A percentile compares a stretch with the other conserved stretches of the same genome.
Conservation (phyloP, 2,329 filamentous ascomycete species). For the Cryphonectria parasitica region DNA sequence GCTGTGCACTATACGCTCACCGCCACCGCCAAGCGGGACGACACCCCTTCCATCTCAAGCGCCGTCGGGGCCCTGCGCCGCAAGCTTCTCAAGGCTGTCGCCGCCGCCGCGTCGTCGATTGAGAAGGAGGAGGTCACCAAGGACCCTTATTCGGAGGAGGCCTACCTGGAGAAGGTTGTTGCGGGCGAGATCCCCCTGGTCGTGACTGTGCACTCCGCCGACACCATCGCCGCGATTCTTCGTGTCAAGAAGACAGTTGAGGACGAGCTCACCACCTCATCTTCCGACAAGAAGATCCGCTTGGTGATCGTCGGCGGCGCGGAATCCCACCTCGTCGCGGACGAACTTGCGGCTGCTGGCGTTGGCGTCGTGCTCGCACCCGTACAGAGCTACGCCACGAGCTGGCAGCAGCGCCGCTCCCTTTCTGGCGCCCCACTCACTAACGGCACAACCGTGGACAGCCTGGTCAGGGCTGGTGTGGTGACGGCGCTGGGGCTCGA, state of each 20-base stretch:
- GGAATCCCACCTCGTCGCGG: slow-evolving; percentile 63
- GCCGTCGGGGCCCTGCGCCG: slow-evolving; percentile 55
- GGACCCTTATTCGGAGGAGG: slow-evolving; percentile 51
- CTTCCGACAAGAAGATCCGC: slow-evolving; percentile 42
- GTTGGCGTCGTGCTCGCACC: slow-evolving; percentile 66
- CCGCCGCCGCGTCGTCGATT: slow-evolving; percentile 33
- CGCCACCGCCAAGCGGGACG: slow-evolving; percentile 47
- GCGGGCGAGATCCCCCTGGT: slow-evolving; percentile 58
- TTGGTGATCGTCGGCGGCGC: slow-evolving; percentile 65
- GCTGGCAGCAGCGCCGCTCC: slow-evolving; percentile 66
- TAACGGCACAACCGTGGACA: slow-evolving; percentile 65
- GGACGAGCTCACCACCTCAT: slow-evolving; percentile 36
- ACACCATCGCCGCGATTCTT: slow-evolving; percentile 64
- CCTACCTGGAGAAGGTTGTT: slow-evolving; percentile 59
- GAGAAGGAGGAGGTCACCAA: slow-evolving; percentile 38
- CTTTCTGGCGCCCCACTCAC: slow-evolving; percentile 68
- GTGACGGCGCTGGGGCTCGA: slow-evolving; percentile 59
- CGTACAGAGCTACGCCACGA: slow-evolving; percentile 55
- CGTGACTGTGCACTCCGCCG: slow-evolving; percentile 64
- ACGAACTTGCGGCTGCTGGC: slow-evolving; percentile 58
- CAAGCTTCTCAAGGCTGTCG: slow-evolving; percentile 58
- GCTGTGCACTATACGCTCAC: slow-evolving; percentile 64
- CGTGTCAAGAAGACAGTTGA: slow-evolving; percentile 62
- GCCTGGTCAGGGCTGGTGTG: slow-evolving; percentile 62
- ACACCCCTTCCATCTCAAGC: slow-evolving; percentile 56